These are phyloP conservation scores for Mortierella sp. DNA, from an alignment of 371 early-diverging fungal genomes.

Conservation along the genomic window DNA sequence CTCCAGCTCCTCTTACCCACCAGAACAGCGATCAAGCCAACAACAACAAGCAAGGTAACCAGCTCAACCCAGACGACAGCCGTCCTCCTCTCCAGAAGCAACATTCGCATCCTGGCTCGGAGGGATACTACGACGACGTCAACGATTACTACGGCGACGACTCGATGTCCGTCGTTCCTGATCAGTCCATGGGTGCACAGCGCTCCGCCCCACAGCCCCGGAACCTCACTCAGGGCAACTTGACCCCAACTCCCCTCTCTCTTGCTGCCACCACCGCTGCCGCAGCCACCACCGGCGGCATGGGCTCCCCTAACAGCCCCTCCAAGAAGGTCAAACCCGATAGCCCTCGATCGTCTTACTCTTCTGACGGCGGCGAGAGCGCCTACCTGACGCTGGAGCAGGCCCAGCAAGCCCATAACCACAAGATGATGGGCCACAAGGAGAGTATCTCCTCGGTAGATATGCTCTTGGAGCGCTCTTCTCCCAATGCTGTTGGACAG, in stretches of 20 bases:
- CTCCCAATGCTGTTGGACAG: not conserved
- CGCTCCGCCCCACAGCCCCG: constrained; percentile 30
- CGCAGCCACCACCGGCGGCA: not conserved
- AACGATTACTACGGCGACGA: constrained; percentile 24
- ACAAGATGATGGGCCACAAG: constrained; percentile 47
- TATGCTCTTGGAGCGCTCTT: constrained; percentile 21
- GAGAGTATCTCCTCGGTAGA: constrained; percentile 43
- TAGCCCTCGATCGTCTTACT: constrained; percentile 27
- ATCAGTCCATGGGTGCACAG: constrained; percentile 31
- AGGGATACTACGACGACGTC: not conserved
- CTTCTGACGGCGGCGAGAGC: constrained; percentile 22
- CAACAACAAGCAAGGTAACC: not conserved
- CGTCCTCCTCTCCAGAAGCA: not conserved
- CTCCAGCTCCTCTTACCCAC: not conserved
- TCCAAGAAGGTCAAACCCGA: not conserved
- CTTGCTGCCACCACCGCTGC: not conserved
- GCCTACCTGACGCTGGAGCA: constrained; percentile 40
- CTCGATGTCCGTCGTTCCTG: constrained; percentile 8
- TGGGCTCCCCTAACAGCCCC: not conserved
- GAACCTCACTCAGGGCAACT: constrained; percentile 33
- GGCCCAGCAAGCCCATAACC: constrained; percentile 43
- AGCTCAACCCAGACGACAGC: not conserved
- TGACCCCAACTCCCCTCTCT: constrained; percentile 38
- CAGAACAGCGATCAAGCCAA: constrained; percentile 1
- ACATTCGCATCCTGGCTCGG: not conserved